phyloP scores from a whole-genome alignment of 192 early-diverging fungal genomes.

The Powellomyces hirtus region DNA sequence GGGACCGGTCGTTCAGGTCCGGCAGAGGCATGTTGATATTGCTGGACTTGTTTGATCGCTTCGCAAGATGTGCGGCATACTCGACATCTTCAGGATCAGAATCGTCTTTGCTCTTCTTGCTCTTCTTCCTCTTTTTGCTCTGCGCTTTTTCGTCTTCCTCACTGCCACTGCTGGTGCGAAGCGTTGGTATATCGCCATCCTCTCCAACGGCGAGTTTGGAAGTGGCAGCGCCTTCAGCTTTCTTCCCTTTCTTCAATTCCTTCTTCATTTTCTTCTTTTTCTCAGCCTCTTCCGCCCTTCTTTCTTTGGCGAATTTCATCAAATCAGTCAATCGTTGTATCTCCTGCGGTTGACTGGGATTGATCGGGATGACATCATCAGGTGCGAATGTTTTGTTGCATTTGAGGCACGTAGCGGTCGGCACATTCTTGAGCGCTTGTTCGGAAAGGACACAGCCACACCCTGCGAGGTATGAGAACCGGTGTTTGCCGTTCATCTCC shows the following conservation, averaged over 20 bases:
- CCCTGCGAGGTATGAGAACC: constrained; percentile 48
- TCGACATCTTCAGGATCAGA: constrained; percentile 6
- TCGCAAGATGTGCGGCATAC: neutral
- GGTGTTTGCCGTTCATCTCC: constrained; percentile 83
- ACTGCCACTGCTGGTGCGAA: constrained; percentile 17
- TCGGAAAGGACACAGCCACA: constrained; percentile 83
- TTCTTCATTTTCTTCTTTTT: constrained; percentile 44
- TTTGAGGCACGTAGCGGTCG: constrained; percentile 59
- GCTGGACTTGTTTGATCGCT: neutral
- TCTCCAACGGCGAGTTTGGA: neutral
- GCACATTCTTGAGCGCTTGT: constrained; percentile 70
- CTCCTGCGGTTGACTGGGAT: constrained; percentile 61
- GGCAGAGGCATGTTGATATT: constrained; percentile 52
- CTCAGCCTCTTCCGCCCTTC: constrained; percentile 45
- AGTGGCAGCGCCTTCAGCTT: constrained; percentile 3
- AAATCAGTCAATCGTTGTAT: constrained; percentile 53
- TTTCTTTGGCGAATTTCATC: constrained; percentile 55
- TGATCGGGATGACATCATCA: constrained; percentile 67
- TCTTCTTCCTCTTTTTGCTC: constrained; percentile 39
- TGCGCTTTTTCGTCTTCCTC: constrained; percentile 29
- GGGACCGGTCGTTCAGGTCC: constrained; percentile 33
- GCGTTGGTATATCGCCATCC: neutral
- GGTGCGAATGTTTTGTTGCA: constrained; percentile 61
- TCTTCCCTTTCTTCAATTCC: constrained; percentile 30
- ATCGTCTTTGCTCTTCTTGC: neutral